Conservation (phyloP, 2,329 filamentous ascomycete species). For the Clathrospora elynae region DNA sequence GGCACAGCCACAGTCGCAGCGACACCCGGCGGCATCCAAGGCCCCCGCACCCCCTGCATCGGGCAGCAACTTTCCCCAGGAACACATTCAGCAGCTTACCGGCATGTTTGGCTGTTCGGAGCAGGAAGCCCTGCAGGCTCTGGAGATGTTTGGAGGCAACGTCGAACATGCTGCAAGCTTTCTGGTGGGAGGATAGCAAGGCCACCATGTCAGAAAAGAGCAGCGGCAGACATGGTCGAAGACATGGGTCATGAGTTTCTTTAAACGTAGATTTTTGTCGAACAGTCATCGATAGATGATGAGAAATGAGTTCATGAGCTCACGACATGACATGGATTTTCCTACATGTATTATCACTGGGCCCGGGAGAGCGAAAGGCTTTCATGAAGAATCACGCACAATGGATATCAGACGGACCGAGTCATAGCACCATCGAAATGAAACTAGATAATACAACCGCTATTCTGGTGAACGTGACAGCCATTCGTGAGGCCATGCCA, state of each 20-base stretch:
- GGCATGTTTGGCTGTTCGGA: constrained; percentile 74
- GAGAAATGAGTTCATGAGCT: constrained; percentile 14
- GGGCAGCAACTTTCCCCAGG: constrained; percentile 57
- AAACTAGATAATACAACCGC: too few relatives aligned
- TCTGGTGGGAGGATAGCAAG: constrained; percentile 58
- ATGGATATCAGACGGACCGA: neutral
- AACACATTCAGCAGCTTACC: constrained; percentile 75
- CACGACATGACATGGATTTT: constrained; percentile 11
- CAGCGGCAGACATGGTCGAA: neutral
- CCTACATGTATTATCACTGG: constrained; percentile 16
- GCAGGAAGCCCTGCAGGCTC: constrained; percentile 75
- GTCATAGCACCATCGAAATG: too few relatives aligned
- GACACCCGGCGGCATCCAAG: constrained; percentile 9
- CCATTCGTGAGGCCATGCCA: neutral
- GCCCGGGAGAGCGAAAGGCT: constrained; percentile 5
- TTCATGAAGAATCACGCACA: too few relatives aligned
- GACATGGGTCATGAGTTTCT: neutral
- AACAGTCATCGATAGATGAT: constrained; percentile 2
- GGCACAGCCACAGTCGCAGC: constrained; percentile 21
- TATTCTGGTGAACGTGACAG: neutral
- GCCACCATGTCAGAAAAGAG: neutral
- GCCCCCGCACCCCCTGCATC: constrained; percentile 24
- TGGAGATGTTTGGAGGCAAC: constrained; percentile 83
- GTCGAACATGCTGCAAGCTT: constrained; percentile 86
- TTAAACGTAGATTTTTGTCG: neutral